Percentiles rank a stretch among this genome's conserved stretches.
phyloP scores from a whole-genome alignment of 2,329 filamentous ascomycete genomes.

The Pseudogymnoascus sp. region DNA sequence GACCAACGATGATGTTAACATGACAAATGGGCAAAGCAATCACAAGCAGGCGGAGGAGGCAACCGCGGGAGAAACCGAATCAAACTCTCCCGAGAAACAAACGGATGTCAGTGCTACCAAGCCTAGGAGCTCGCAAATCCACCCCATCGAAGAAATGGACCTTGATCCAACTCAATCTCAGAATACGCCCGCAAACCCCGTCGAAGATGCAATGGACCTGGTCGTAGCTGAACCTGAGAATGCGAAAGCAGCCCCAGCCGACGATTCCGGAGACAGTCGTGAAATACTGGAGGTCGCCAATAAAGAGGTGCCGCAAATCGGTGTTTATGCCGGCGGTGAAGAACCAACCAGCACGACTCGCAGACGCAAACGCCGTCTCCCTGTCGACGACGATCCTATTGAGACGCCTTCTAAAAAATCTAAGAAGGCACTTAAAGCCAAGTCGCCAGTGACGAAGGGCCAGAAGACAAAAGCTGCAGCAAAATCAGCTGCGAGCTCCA shows the following conservation, averaged over 20 bases:
- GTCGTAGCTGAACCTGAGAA: neutral
- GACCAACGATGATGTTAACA: neutral
- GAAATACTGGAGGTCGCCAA: neutral
- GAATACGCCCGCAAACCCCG: neutral
- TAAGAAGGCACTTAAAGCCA: neutral
- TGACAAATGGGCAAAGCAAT: neutral
- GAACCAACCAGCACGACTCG: conserved; percentile 8
- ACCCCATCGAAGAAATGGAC: neutral
- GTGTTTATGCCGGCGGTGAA: neutral
- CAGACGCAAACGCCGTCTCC: conserved; percentile 17
- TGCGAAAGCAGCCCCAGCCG: neutral
- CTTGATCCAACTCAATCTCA: neutral
- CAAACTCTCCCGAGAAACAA: neutral
- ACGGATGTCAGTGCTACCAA: neutral
- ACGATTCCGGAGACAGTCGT: too few relatives aligned
- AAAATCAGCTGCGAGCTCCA: neutral
- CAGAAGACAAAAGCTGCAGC: neutral
- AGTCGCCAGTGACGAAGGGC: neutral
- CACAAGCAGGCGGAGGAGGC: neutral
- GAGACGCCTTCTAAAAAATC: neutral
- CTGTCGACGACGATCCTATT: conserved; percentile 10
- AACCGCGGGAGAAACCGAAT: neutral
- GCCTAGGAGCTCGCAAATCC: neutral
- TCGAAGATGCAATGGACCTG: neutral
- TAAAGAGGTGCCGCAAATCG: neutral